A percentile compares a stretch with the other conserved stretches of the same genome.
phyloP scores from a whole-genome alignment of 305 asterid species.

The Solanum aculeatissimum region DNA sequence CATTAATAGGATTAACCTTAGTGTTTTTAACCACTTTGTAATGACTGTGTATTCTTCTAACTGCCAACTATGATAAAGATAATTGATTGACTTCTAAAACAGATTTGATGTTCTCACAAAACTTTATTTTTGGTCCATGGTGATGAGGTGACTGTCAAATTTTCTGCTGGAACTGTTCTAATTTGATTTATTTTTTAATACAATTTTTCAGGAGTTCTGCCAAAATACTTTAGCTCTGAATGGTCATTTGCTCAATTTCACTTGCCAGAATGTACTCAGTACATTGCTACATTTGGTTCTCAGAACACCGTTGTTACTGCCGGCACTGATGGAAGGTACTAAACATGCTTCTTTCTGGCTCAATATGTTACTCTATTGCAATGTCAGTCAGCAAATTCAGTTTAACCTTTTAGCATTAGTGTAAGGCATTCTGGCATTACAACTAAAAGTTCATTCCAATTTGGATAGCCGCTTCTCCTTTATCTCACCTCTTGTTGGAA shows the following conservation, averaged over 20 bases:
- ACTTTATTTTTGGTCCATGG: neutral
- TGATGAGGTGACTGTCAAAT: neutral
- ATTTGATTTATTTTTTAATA: slow-evolving; percentile 2
- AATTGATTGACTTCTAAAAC: neutral
- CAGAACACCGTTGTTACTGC: slow-evolving; percentile 49
- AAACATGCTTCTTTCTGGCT: neutral
- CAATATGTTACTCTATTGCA: neutral
- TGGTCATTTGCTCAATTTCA: slow-evolving; percentile 97
- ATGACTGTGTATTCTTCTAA: neutral
- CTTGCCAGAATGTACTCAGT: slow-evolving; percentile 66
- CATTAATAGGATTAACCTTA: neutral
- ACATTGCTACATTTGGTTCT: slow-evolving; percentile 73
- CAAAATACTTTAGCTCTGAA: slow-evolving; percentile 89
- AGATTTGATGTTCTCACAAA: neutral
- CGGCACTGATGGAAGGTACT: slow-evolving; percentile 89
- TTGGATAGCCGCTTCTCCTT: slow-evolving; percentile 1
- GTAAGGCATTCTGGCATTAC: neutral
- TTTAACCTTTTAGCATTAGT: neutral
- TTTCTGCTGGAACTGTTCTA: neutral
- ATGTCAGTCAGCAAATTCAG: neutral
- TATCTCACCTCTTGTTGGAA: neutral
- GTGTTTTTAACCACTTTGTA: neutral
- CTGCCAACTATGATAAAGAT: neutral
- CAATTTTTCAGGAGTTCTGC: slow-evolving; percentile 60
- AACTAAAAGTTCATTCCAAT: neutral